phyloP scores from a whole-genome alignment of 129 eudicot species.

The Logfia minima region DNA sequence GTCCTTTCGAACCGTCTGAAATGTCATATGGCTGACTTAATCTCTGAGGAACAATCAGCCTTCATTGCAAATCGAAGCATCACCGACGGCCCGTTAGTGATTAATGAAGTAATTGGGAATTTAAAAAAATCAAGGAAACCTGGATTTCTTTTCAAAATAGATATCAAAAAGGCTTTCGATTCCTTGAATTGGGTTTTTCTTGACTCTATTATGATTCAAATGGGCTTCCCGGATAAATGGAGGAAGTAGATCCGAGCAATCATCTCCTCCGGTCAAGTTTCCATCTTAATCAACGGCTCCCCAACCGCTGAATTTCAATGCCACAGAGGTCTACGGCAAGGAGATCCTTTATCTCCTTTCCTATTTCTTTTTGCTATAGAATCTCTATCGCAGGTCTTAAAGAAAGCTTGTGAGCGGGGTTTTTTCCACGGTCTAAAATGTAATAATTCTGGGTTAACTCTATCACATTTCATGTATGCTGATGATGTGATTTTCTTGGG shows the following conservation, averaged over 20 bases:
- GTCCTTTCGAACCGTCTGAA: background rate
- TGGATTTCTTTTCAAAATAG: background rate
- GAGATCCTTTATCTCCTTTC: background rate
- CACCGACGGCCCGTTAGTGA: background rate
- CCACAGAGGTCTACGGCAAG: background rate
- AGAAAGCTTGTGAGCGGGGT: background rate
- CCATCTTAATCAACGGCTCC: background rate
- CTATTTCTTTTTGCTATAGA: background rate
- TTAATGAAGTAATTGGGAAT: background rate
- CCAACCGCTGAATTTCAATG: background rate
- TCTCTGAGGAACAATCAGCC: background rate
- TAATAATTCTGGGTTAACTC: background rate
- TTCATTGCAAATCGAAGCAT: background rate
- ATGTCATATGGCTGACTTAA: background rate
- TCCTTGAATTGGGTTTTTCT: background rate
- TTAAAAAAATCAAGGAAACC: background rate
- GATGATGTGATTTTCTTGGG: background rate
- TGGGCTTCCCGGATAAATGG: background rate
- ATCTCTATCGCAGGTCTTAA: background rate
- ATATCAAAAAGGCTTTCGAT: background rate
- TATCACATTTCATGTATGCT: background rate
- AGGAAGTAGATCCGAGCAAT: background rate
- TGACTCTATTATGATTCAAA: background rate
- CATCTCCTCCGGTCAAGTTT: background rate
- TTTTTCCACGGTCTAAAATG: background rate